Conservation (phyloP, 208 protist genomes). For the Leishmania turanica region DNA sequence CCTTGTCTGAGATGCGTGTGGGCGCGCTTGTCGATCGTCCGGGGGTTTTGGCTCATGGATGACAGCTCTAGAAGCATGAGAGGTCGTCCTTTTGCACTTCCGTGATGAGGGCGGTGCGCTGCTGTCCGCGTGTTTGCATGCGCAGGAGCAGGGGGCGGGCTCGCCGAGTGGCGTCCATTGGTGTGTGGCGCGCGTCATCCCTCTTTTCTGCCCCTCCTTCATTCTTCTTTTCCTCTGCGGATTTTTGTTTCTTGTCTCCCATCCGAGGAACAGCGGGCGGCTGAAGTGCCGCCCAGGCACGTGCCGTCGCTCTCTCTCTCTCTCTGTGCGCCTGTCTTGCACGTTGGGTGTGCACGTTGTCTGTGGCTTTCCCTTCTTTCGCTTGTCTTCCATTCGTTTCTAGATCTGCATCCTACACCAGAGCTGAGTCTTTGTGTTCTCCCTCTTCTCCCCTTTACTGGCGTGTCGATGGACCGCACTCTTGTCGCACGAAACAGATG, state of each 20-base stretch:
- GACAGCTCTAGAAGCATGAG: neutral
- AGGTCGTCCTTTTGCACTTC: neutral
- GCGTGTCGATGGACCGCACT: neutral
- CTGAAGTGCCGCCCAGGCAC: neutral
- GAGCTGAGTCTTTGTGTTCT: neutral
- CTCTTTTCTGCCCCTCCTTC: neutral
- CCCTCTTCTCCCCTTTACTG: neutral
- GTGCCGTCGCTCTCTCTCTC: neutral
- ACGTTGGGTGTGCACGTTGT: neutral
- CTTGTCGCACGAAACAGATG: neutral
- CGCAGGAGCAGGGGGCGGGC: neutral
- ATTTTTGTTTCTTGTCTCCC: too few species aligned
- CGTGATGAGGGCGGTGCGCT: neutral
- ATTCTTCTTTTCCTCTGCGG: neutral
- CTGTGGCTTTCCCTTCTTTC: neutral
- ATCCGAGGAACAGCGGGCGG: neutral
- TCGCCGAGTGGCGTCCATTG: neutral
- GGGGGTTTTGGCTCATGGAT: neutral
- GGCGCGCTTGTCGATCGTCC: neutral
- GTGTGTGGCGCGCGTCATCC: neutral
- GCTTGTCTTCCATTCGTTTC: neutral
- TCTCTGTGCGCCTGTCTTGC: neutral
- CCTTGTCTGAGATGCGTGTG: neutral
- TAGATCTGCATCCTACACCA: neutral
- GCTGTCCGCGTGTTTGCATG: neutral